Evolutionary conservation across 352 stramenopile species (phyloP).

Genomic region (Phytophthora capsici): DNA sequence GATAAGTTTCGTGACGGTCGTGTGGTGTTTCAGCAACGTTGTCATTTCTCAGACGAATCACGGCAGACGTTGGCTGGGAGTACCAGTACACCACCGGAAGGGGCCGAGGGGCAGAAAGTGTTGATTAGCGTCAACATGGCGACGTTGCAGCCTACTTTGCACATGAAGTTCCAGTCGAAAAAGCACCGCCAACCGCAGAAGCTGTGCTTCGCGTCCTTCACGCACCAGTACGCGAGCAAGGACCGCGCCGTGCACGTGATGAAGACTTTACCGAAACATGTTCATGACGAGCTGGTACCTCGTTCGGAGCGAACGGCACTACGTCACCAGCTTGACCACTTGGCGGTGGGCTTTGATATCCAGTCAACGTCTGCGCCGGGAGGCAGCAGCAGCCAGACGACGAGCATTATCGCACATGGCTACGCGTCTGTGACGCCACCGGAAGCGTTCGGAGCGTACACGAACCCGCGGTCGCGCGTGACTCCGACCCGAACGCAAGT

Average conservation of each 20-base stretch:
- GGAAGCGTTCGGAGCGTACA: slow-evolving; percentile 35
- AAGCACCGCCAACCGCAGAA: slow-evolving; percentile 46
- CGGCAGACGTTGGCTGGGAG: slow-evolving; percentile 27
- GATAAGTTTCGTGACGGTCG: slow-evolving; percentile 45
- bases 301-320: slow-evolving; percentile 49
- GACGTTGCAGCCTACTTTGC: slow-evolving; percentile 37
- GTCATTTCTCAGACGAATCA: slow-evolving; percentile 38
- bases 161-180: slow-evolving; percentile 34
- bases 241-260: slow-evolving; percentile 63
- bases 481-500: slow-evolving; percentile 31
- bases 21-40: slow-evolving; percentile 49
- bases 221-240: slow-evolving; percentile 48
- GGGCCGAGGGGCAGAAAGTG: slow-evolving; percentile 21
- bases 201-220: slow-evolving; percentile 55
- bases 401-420: slow-evolving; percentile 50
- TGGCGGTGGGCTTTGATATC: slow-evolving; percentile 62
- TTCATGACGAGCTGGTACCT: slow-evolving; percentile 59
- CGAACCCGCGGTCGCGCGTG: background rate
- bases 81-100: slow-evolving; percentile 3
- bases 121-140: slow-evolving; percentile 43
- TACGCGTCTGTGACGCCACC: slow-evolving; percentile 57
- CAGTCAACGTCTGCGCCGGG: slow-evolving; percentile 32
- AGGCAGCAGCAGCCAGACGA: slow-evolving; percentile 41
- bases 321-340: slow-evolving; percentile 60
- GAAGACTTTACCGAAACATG: slow-evolving; percentile 65